Base-by-base conservation (phyloP, 805 yeast species). In the Komagataella kurtzmanii region DNA sequence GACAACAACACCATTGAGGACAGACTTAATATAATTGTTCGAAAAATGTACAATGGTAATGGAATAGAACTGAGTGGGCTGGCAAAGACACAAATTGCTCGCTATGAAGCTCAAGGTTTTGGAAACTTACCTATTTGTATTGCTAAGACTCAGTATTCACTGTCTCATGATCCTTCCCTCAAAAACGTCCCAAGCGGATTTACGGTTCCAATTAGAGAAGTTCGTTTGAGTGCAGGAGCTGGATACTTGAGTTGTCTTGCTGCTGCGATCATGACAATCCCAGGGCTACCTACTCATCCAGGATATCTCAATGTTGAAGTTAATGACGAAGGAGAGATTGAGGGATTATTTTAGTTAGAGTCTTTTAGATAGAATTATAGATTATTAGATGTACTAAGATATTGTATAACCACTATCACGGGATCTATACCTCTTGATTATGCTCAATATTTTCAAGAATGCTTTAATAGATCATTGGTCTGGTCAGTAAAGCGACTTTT, bases 231-330 rank as follows among this genome's bases (percentile, higher is more conserved):
- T 67, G 91, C 91, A 46, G 95, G 95, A 68, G 93, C 93, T 44
- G 93, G 93, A 3, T 85, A 85, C 67, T 73, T 85, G 66, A 85
- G 85, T 62, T 93, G 91, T 4, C 73, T 85, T 60, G 93, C 95
- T 4, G 93, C 88, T 51, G 90, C 85, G 66, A 85, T 85, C 61
- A 87, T 82, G 73, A 85, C 95, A 47, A 85, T 85, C 60, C 95
- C 95, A 24, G 93, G 95, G 54, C 74, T 85, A 64, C 87, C 93
- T 53, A 85, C 95, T 3, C 86, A 84, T 63, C 81, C 87, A 65
- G 93, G 95, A 45, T 85, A 81, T 69, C 85, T 85, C 91, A 84
- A 85, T 59, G 88, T 85, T 50, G 93, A 85, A 67, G 88, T 85
- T 51, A 77, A 80, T 61, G 88, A 81, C 46, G 78, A 84, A 56